Base-by-base conservation (phyloP, 2,329 filamentous ascomycete species). In the Colletotrichum melonis region DNA sequence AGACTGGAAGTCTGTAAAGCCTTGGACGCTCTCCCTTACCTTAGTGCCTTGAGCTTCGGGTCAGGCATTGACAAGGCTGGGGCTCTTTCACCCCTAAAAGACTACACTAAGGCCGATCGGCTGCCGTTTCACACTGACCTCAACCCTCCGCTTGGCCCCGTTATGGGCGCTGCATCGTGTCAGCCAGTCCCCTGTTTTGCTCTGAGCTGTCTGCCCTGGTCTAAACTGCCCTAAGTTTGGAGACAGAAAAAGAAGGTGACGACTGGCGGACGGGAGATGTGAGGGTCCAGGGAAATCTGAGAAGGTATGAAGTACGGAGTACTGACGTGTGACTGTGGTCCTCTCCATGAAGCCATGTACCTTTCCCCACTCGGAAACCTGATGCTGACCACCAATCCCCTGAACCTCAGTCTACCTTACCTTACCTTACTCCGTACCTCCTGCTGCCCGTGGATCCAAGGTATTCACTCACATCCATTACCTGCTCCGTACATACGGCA, bases 71-170 rank as follows among this genome's bases (percentile, higher is more conserved):
- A 22, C 42, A 49, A 35, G 28, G 38, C 42, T 32, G 38, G 49
- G 35, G 38, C 52, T 42, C 9, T 30, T 69, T 69, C 16, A 35
- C 54, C 42, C 66, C 69, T 54, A 55, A 69, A 59, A 64, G 52
- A 55, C 12, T 14, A 65, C 58, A 22, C 54, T 38, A 63, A 63
- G 66, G 69, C 63, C 69, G 69, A 73, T 73, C 71, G 56, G 26
- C 67, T 70, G 71, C 60, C 71, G 71, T 73, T 73, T 73, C 71
- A 73, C 56, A 65, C 67, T 73, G 70, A 70, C 55, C 60, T 65
- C 67, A 65, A 66, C 55, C 67, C 67, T 70, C 67, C 70, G 67
- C 67, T 73, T 73, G 56, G 60, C 70, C 70, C 66, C 67, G 67
- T 70, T 65, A 49, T 65, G 58, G 67, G 67, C 60, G 70, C 55